Evolutionary conservation across 2,329 filamentous ascomycete species (phyloP).

Genomic region (Catunica adiposa): DNA sequence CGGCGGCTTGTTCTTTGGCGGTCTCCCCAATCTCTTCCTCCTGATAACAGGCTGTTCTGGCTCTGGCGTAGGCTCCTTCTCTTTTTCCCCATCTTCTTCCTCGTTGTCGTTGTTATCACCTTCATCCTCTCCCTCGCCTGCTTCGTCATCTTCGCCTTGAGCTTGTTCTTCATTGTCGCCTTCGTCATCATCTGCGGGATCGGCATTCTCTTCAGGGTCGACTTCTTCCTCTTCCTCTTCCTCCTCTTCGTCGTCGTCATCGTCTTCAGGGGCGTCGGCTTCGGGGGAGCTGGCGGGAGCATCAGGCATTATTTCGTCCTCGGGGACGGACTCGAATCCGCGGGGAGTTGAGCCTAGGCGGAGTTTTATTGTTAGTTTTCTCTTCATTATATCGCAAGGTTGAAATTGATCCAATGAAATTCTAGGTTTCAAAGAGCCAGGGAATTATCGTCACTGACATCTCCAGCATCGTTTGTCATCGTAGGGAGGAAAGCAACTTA

Average conservation of each 20-base stretch:
- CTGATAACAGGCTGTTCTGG: constrained; percentile 47
- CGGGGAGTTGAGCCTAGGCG: constrained; percentile 27
- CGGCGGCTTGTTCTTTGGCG: constrained; percentile 67
- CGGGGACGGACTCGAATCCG: constrained; percentile 24
- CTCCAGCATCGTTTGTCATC: background rate
- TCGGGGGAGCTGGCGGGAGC: constrained; percentile 18
- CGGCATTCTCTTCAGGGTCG: constrained; percentile 8
- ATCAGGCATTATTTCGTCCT: constrained; percentile 26
- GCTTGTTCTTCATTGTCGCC: constrained; percentile 12
- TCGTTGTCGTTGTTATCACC: constrained; percentile 24
- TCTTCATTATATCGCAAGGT: background rate
- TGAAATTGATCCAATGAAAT: too few species aligned
- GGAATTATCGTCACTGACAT: too few species aligned
- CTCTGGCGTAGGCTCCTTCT: constrained; percentile 28
- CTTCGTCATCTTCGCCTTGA: constrained; percentile 37
- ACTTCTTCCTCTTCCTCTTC: constrained; percentile 4
- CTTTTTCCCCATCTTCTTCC: constrained; percentile 24
- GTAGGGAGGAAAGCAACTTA: constrained; percentile 21
- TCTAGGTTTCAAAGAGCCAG: too few species aligned
- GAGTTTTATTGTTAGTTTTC: background rate
- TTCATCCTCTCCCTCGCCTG: constrained; percentile 24
- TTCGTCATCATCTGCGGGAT: constrained; percentile 12
- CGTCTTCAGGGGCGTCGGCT: constrained; percentile 14
- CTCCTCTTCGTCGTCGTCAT: too few species aligned
- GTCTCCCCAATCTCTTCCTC: constrained; percentile 65